These are phyloP conservation scores for Metschnikowia kofuensis DNA, from an alignment of 805 yeast species.

Conservation along the genomic window DNA sequence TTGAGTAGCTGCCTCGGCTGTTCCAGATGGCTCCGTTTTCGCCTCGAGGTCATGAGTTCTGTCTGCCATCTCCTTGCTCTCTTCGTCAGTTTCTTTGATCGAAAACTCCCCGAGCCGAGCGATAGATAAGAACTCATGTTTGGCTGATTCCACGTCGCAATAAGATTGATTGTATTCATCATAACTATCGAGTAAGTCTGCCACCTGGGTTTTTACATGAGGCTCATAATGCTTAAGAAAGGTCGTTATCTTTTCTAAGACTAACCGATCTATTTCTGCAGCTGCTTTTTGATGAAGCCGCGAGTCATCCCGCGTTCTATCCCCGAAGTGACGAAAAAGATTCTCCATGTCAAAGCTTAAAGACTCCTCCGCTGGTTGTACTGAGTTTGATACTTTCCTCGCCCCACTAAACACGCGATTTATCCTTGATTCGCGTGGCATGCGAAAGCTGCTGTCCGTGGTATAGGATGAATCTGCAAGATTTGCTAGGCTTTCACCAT, in stretches of 20 bases:
- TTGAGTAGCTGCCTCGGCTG: no score
- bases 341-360: constrained; percentile 10
- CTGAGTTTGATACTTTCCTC: constrained; percentile 3
- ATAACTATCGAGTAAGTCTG: constrained; percentile 22
- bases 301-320: constrained; percentile 12
- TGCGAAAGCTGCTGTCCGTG: constrained; percentile 23
- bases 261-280: constrained; percentile 31
- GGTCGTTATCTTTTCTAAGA: constrained; percentile 31
- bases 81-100: background rate
- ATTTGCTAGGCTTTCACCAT: constrained; percentile 31
- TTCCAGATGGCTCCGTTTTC: no score
- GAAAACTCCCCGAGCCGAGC: constrained; percentile 31
- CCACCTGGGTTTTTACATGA: constrained; percentile 22
- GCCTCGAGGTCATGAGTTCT: no score
- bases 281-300: constrained; percentile 24
- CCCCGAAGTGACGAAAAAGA: constrained; percentile 14
- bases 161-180: constrained; percentile 25
- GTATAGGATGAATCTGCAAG: constrained; percentile 25
- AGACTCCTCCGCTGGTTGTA: background rate
- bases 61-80: background rate
- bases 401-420: constrained; percentile 4
- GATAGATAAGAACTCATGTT: constrained; percentile 28
- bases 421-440: constrained; percentile 12
- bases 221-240: constrained; percentile 39
- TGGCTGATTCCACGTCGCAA: constrained; percentile 27